Conservation (phyloP, 345 rosid species). For the Bruguiera parviflora region DNA sequence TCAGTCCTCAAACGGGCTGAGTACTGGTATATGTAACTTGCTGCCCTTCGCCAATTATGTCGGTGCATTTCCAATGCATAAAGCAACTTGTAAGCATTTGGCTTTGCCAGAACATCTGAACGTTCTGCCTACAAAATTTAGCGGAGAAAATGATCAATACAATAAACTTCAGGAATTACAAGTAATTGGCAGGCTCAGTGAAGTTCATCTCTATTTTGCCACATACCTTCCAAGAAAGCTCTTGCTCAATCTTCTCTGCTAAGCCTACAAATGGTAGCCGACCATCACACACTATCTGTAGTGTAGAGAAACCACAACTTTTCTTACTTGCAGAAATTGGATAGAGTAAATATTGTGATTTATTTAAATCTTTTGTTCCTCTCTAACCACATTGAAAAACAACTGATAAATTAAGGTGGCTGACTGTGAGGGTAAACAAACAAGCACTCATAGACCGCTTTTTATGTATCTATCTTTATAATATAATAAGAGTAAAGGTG, state of each 20-base stretch:
- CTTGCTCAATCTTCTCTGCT: constrained; percentile 81
- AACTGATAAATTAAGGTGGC: too few relatives aligned
- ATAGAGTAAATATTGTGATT: background rate
- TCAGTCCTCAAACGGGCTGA: constrained; percentile 72
- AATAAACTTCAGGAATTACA: constrained; percentile 14
- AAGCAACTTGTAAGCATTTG: constrained; percentile 84
- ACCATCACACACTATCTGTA: constrained; percentile 79
- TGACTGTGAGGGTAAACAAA: too few relatives aligned
- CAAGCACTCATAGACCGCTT: too few relatives aligned
- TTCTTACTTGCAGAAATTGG: background rate
- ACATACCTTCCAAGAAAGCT: constrained; percentile 93
- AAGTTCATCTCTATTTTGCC: constrained; percentile 15
- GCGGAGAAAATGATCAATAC: constrained; percentile 14
- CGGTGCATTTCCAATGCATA: constrained; percentile 91
- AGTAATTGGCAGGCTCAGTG: constrained; percentile 3
- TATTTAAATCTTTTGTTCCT: too few relatives aligned
- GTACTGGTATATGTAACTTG: constrained; percentile 74
- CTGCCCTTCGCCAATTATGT: constrained; percentile 94
- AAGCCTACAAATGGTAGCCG: constrained; percentile 84
- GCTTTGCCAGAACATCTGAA: constrained; percentile 65
- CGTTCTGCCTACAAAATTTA: constrained; percentile 68
- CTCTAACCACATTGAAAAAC: too few relatives aligned
- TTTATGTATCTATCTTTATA: too few relatives aligned
- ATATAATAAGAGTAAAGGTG: too few relatives aligned
- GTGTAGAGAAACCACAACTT: constrained; percentile 10